Evolutionary conservation across 495 filamentous ascomycete species (phyloP), one percentile per base, ranked within the genome.

Genomic region (Penicillium goetzii): DNA sequence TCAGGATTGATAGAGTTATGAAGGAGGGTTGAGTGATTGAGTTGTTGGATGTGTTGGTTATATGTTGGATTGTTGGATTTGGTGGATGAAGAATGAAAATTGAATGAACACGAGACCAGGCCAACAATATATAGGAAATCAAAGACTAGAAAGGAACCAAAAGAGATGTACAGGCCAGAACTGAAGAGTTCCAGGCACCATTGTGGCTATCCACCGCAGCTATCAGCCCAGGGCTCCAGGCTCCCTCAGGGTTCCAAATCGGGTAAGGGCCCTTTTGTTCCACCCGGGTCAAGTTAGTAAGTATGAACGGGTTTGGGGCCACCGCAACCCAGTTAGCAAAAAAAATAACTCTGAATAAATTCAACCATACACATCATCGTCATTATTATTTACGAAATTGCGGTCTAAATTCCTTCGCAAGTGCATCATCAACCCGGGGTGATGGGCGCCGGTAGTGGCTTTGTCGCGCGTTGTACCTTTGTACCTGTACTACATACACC

Each of bases 81-180:
- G 47, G 30, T 60, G 54, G 53, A 56, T 60, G n/a, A 56, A 56
- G 19, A 38, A 56, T 47, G 43, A 23, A 40, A 47, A 40, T 40
- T 38, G 55, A 64, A 54, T 15, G 17, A 55, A 59, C 43, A 59
- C 45, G n/a, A 53, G 36, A 58, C 38, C 58, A 58, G 47, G 19
- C 2, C 2, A n/a, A 51, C 10, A 15, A n/a, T 51, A 51, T 30
- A 51, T 51, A 51, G 10, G 21, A 14, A 25, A 12, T 25, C 3
- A 26, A 49, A 49, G 10, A 26, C 1, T 3, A 49, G 25, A 21
- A n/a, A 9, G 9, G n/a, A 17, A 47, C 3, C 25, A 12, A 51
- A 10, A 51, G 25, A 30, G 14, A 30, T 30, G 47, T 28, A 51
- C n/a, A n/a, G n/a, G n/a, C 47, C 25, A 51, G 47, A 51, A 15